These are phyloP conservation scores for Microthlaspi erraticum DNA, from an alignment of 345 rosid genomes.

Conservation along the genomic window DNA sequence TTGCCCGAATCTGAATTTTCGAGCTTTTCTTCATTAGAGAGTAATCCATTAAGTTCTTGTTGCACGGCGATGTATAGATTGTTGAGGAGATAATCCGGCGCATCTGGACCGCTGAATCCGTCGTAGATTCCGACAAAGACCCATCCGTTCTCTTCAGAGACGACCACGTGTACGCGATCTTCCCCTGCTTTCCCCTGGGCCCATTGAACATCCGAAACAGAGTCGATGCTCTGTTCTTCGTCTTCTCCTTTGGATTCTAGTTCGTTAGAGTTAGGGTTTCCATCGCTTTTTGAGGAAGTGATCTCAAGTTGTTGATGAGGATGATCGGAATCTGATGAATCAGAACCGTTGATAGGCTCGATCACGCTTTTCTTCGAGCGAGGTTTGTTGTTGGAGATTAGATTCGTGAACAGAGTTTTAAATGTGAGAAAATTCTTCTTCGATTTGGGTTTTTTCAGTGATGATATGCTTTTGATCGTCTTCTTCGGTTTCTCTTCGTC, in stretches of 20 bases:
- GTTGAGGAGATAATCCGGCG: slow-evolving; percentile 76
- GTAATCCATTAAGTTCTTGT: slow-evolving; percentile 69
- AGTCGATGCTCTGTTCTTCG: slow-evolving; percentile 49
- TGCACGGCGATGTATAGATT: slow-evolving; percentile 75
- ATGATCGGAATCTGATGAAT: slow-evolving; percentile 41
- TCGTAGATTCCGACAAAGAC: slow-evolving; percentile 93
- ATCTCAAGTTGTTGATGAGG: slow-evolving; percentile 20
- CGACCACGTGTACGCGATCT: slow-evolving; percentile 85
- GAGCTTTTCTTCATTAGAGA: slow-evolving; percentile 52
- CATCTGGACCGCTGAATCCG: slow-evolving; percentile 94
- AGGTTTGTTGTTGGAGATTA: slow-evolving; percentile 52
- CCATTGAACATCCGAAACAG: slow-evolving; percentile 71
- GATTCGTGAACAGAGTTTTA: slow-evolving; percentile 49
- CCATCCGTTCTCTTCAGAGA: slow-evolving; percentile 89
- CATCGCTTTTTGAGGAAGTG: slow-evolving; percentile 8
- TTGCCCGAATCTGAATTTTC: slow-evolving; percentile 11
- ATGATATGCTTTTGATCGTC: slow-evolving; percentile 16
- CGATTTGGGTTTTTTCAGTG: slow-evolving; percentile 36
- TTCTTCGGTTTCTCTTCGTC: slow-evolving; percentile 58
- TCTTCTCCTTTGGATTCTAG: slow-evolving; percentile 25
- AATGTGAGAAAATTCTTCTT: slow-evolving; percentile 48
- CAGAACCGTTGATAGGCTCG: slow-evolving; percentile 55
- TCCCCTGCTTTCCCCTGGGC: slow-evolving; percentile 99
- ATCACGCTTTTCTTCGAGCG: slow-evolving; percentile 50
- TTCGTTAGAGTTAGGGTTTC: slow-evolving; percentile 29